Base-by-base conservation (phyloP, 352 stramenopile genomes). In the Phytophthora quininea region DNA sequence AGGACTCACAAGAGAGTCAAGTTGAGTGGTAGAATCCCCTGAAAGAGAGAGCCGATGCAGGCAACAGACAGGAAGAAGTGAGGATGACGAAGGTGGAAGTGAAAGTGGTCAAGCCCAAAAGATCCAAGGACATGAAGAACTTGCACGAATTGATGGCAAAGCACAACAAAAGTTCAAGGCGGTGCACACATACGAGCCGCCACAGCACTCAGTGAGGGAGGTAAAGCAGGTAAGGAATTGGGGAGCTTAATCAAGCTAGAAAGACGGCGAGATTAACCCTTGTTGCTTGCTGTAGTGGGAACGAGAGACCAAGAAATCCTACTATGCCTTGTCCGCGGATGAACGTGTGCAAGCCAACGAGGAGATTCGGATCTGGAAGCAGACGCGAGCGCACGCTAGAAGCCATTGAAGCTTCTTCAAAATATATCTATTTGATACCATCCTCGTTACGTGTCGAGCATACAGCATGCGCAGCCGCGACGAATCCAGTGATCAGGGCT, bases 401-500 rank as follows among this genome's bases (percentile, higher is more conserved):
- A 63, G 57, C 11, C 56, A 68, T 24, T 71, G 46, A 56, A 33
- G n/a, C 29, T 29, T n/a, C 49, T 24, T 3, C 38, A 29, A 40
- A 12, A 30, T 51, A 64, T 63, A 64, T 67, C 38, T 74, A 48
- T 72, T 68, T 7, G 27, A 54, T 40, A 50, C 30, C 51, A 54
- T 47, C 37, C n/a, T 51, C 31, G 3, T 31, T 89, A 98, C 35
- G 96, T 97, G 75, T 98, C 94, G 10, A 97, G 77, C 89, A 98
- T 98, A 62, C 92, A n/a, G 85, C 86, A 98, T 96, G n/a, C 94
- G 47, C 92, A 97, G 42, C 94, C 93, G 11, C 93, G 80, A n/a
- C 95, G 82, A 67, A 98, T 96, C 92, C 93, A 98, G 74, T 97
- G 88, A 71, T 98, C 86, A 1, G 82, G 79, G 37, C 77, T 77